Percentiles rank a stretch among this genome's conserved stretches.
Conservation (phyloP, 352 stramenopile genomes). For the Hyaloperonospora brassicae region DNA sequence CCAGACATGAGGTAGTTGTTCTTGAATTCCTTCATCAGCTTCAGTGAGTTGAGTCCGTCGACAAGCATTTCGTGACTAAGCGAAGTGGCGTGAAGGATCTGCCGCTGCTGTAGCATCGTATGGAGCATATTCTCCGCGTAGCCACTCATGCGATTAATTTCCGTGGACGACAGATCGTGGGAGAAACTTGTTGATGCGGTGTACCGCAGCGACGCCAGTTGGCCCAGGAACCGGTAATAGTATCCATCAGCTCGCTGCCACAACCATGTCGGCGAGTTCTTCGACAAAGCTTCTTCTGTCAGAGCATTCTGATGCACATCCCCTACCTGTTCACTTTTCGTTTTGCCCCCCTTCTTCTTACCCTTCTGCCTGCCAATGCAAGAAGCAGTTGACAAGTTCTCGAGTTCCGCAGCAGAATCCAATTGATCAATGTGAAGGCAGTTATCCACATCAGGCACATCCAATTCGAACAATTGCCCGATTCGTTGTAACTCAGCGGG, state of each 20-base stretch:
- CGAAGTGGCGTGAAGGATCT: constrained; percentile 59
- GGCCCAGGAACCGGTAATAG: constrained; percentile 84
- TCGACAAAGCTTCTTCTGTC: constrained; percentile 17
- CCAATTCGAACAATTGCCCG: constrained; percentile 73
- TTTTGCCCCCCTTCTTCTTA: constrained; percentile 27
- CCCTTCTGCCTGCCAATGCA: constrained; percentile 10
- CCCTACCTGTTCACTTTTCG: constrained; percentile 16
- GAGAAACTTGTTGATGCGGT: constrained; percentile 75
- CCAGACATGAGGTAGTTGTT: constrained; percentile 19
- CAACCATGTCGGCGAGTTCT: constrained; percentile 67
- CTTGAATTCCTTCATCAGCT: constrained; percentile 42
- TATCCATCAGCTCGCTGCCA: constrained; percentile 83
- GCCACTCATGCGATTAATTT: constrained; percentile 83
- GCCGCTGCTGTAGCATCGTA: constrained; percentile 82
- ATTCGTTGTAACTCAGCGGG: constrained; percentile 71
- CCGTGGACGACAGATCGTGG: constrained; percentile 70
- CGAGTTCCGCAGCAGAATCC: constrained; percentile 34
- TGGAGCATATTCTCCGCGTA: constrained; percentile 88
- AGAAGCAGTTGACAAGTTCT: constrained; percentile 3
- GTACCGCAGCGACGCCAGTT: constrained; percentile 73
- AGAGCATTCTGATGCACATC: constrained; percentile 5
- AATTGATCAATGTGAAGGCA: constrained; percentile 69
- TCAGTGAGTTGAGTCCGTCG: constrained; percentile 38
- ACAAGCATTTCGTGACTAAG: constrained; percentile 69
- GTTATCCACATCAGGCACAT: constrained; percentile 76